Base-by-base conservation (phyloP, 148 eudicot species). In the Persicaria maculosa region DNA sequence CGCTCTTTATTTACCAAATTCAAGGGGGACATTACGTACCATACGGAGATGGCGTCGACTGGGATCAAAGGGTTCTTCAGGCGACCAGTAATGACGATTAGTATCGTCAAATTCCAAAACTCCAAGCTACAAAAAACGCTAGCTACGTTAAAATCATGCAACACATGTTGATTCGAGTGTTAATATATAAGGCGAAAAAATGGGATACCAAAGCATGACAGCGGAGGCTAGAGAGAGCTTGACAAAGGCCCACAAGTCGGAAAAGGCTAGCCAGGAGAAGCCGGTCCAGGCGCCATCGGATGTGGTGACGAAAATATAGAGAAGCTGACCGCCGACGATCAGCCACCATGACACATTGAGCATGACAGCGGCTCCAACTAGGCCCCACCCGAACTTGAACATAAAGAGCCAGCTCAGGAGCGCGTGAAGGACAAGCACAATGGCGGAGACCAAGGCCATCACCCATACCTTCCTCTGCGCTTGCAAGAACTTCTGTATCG, bases 271-370 rank as follows among this genome's bases (percentile, higher is more conserved):
- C 93, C 88, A 86, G 0, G 93, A 81, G 79, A 88, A 89, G 5
- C 93, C 97, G 43, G 80, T 82, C 97, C 97, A 91, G 44, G 97
- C 89, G 7, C 97, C 97, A 74, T 86, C 93, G 1, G 90, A 91
- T 43, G 77, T 91, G 36, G 93, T 87, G 64, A 77, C 12, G 52
- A 89, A 72, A 47, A 91, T 88, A 72, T 91, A 91, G 8, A 86
- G 14, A 14, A 89, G 74, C 64, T 91, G 93, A 15, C 77, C 62
- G 14, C 88, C 57, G 1, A 91, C 88, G 6, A 91, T 80, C 47
- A 91, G 86, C 97, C 97, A 91, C 93, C 91, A 89, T 0, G 97
- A 91, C 5, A 72, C 45, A 44, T 91, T 91, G 14, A 91, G 88
- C 77, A 80, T 77, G 48, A 89, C 53, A 0, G 97, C 97, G 1